Base-by-base conservation (phyloP, 2,329 filamentous ascomycete genomes). In the Pyrenochaeta sp. region DNA sequence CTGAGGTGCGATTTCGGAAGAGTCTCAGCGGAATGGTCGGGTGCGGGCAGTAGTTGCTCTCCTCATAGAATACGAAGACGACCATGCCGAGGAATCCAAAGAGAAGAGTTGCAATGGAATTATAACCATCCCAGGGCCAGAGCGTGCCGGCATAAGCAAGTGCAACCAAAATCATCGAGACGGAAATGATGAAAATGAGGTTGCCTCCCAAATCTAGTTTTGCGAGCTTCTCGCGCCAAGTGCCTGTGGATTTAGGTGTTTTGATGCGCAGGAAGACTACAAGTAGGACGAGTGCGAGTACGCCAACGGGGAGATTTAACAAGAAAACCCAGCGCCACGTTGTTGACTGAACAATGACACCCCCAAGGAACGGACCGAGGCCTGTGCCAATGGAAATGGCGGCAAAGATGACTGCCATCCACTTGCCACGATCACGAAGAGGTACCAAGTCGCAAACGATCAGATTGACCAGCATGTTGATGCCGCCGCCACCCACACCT, bases 371-470 rank as follows among this genome's bases (percentile, higher is more conserved):
- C 7, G 66, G 66, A 10, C 66, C 66, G 7, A 61, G 22, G n/a
- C 57, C 47, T 2, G 64, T 53, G 10, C 65, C 65, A 4, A 61
- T 43, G 22, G 54, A 56, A 10, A 48, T 37, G 45, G 53, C 56
- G 8, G 65, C 54, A 15, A 64, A 49, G 19, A 68, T 53, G 36
- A 66, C 57, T 24, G 56, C 61, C 36, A 64, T 56, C 59, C 74
- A 83, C 36, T 78, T 72, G 24, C 77, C 78, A 36, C 82, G 73
- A 54, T 84, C 54, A 15, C 61, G 47, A 13, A 85, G 70, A 0
- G 81, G 78, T 0, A 84, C 79, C 5, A 85, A 62, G 58, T 85
- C 83, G 10, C 74, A 80, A 12, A 83, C 72, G 28, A 85, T 77
- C 19, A 84, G 74, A 19, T 80, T 78, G 12, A 78, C 68, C 1